Percentiles rank a stretch among this genome's conserved stretches.
Evolutionary conservation across 2,329 filamentous ascomycete species (phyloP).

Genomic region (Polytolypa hystricis): DNA sequence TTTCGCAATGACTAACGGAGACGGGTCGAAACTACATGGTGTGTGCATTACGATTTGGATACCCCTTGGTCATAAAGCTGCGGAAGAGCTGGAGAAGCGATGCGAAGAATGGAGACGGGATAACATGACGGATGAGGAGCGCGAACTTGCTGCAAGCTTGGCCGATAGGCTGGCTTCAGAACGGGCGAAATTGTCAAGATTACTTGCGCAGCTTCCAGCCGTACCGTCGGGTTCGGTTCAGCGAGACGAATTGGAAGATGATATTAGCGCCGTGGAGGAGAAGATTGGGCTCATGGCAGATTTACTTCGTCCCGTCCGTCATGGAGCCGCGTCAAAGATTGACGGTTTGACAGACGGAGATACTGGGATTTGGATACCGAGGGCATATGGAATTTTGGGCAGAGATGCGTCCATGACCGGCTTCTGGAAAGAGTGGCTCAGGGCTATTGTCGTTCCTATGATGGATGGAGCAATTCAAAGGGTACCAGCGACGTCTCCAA

Average conservation of each 20-base stretch:
- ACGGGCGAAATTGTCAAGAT: constrained; percentile 76
- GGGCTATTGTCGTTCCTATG: constrained; percentile 91
- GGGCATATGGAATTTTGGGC: constrained; percentile 86
- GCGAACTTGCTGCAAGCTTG: constrained; percentile 83
- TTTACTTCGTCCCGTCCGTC: constrained; percentile 79
- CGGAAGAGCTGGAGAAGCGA: constrained; percentile 59
- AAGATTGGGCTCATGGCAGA: constrained; percentile 97
- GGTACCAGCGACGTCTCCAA: constrained; percentile 78
- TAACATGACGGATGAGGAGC: constrained; percentile 97
- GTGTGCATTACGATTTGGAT: constrained; percentile 90
- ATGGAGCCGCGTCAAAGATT: constrained; percentile 92
- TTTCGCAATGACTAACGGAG: constrained; percentile 92
- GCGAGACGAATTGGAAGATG: constrained; percentile 76
- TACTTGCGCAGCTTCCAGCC: constrained; percentile 71
- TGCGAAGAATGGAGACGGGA: constrained; percentile 80
- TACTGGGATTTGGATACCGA: constrained; percentile 88
- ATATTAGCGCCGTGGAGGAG: constrained; percentile 92
- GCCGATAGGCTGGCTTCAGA: constrained; percentile 80
- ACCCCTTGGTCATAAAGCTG: constrained; percentile 67
- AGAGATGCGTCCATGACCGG: constrained; percentile 70
- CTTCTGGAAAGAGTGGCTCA: constrained; percentile 98
- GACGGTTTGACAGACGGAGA: constrained; percentile 92
- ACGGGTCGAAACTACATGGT: constrained; percentile 84
- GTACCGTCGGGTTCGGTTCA: constrained; percentile 69
- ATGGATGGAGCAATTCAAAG: constrained; percentile 72